Evolutionary conservation across 2,329 filamentous ascomycete genomes (phyloP), one percentile per base, ranked within the genome.

Genomic region (Fusarium succisae): DNA sequence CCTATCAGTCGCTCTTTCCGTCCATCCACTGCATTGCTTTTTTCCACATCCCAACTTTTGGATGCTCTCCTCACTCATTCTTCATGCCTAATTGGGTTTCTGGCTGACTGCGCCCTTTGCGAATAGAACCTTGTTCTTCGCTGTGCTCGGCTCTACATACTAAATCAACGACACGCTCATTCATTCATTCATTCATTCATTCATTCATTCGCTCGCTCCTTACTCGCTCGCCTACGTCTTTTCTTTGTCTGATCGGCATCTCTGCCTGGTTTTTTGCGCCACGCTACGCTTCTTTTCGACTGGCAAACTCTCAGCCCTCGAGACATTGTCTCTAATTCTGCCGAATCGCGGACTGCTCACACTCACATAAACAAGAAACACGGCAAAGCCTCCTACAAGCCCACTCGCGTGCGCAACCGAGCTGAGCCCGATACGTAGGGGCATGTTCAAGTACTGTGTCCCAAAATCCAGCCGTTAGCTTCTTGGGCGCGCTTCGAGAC

Each of bases 241-340:
- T 70, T 65, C 53, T 70, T 73, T 69, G 68, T 74, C 67, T 55
- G 58, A 69, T 72, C 64, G 65, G 61, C 66, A 65, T 71, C 65
- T 64, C 56, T 55, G 54, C 61, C 58, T 59, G 47, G 55, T 67
- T 68, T 55, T 72, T 75, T 73, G 69, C 73, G 69, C 75, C 71
- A 75, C 76, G 57, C 59, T 74, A 54, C 43, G n/a, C 69, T 69
- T 60, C 66, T 61, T 65, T 38, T 71, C 70, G 54, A 70, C 70
- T 65, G 58, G 68, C 66, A 59, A 48, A 61, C 48, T 66, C 48
- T 73, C 51, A 57, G 32, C 51, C 37, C 39, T 51, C 43, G 63
- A 76, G 68, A 64, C 73, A 69, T 64, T 55, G 32, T 62, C 60
- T 74, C 68, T 61, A 35, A 76, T 70, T 64, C 51, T 39, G 39